A percentile compares a stretch with the other conserved stretches of the same genome.
These are phyloP conservation scores for Triangularia setosa DNA, from an alignment of 2,329 filamentous ascomycete genomes.

Conservation along the genomic window DNA sequence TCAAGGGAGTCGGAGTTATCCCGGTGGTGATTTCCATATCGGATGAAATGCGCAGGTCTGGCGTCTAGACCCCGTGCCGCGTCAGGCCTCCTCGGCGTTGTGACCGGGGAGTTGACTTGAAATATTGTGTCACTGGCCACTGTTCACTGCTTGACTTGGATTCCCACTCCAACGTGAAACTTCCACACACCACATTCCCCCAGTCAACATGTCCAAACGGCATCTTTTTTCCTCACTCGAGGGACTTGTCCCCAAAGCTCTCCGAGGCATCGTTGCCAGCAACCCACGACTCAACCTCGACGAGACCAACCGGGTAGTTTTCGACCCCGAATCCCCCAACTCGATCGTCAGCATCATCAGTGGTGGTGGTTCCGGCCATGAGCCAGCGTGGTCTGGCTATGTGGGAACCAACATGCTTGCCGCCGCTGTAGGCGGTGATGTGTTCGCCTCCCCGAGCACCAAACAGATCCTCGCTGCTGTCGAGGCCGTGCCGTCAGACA, in stretches of 20 bases:
- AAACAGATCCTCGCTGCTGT: constrained; percentile 60
- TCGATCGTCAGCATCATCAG: constrained; percentile 49
- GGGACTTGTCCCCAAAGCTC: constrained; percentile 49
- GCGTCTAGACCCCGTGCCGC: not conserved
- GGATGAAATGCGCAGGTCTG: not conserved
- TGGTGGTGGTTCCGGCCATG: constrained; percentile 55
- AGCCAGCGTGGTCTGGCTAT: constrained; percentile 62
- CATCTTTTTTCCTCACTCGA: constrained; percentile 52
- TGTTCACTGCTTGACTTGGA: not conserved
- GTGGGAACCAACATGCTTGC: constrained; percentile 60
- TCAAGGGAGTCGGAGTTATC: not conserved
- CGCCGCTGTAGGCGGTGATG: constrained; percentile 57
- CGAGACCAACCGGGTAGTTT: constrained; percentile 49
- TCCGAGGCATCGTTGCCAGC: constrained; percentile 50
- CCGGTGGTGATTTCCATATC: constrained; percentile 4
- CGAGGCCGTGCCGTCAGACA: constrained; percentile 49
- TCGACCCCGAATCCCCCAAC: constrained; percentile 41
- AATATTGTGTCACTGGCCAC: not conserved
- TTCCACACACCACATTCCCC: not conserved
- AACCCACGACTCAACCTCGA: constrained; percentile 50
- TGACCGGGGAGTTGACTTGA: not conserved
- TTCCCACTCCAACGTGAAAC: not conserved
- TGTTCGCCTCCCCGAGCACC: constrained; percentile 61
- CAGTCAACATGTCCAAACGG: constrained; percentile 45
- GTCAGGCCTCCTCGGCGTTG: not conserved